Evolutionary conservation across 257 asterid species (phyloP).

Genomic region (Cynanchum wilfordii): DNA sequence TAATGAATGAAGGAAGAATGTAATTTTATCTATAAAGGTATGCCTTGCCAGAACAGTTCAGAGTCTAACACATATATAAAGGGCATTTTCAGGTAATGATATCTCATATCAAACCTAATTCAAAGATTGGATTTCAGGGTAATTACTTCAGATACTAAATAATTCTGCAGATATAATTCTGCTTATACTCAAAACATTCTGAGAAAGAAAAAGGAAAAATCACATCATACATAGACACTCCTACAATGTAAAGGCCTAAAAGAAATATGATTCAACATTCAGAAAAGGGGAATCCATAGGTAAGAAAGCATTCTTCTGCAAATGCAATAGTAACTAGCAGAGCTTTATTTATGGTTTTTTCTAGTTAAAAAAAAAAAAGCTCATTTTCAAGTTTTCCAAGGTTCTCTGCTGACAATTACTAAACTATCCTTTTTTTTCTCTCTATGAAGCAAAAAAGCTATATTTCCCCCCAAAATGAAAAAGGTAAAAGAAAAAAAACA

Average conservation of each 20-base stretch:
- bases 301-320: background rate
- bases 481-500: background rate
- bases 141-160: background rate
- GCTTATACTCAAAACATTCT: background rate
- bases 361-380: too few species aligned
- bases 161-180: background rate
- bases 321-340: background rate
- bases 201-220: background rate
- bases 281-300: background rate
- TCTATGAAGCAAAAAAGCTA: too few species aligned
- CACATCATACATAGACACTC: background rate
- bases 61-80: too few species aligned
- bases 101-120: background rate
- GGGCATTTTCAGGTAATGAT: background rate
- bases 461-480: too few species aligned
- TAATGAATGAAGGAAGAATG: background rate
- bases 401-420: background rate
- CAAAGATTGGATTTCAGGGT: background rate
- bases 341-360: background rate
- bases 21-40: background rate
- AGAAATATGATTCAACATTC: background rate
- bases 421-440: background rate
- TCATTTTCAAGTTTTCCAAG: background rate
- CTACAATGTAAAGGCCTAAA: background rate
- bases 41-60: too few species aligned